These are phyloP conservation scores for Tolypocladium capitatum DNA, from an alignment of 2,329 filamentous ascomycete genomes.

Conservation along the genomic window DNA sequence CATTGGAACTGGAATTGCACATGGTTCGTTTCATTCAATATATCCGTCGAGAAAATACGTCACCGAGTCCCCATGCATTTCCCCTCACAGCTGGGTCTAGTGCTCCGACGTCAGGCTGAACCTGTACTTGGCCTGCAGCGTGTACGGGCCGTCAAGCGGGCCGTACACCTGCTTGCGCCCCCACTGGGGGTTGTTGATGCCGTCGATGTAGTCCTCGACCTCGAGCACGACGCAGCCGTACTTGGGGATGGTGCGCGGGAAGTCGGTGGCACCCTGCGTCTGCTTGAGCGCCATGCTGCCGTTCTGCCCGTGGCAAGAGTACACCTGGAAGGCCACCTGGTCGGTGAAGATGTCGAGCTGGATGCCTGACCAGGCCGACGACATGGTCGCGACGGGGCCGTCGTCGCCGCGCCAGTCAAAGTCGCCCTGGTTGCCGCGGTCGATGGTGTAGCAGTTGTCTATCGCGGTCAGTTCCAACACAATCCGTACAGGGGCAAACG, in stretches of 20 bases:
- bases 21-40: not conserved
- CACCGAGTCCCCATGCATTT: too few species aligned
- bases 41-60: too few species aligned
- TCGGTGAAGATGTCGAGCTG: constrained; percentile 69
- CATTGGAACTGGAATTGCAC: not conserved
- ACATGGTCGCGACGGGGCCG: constrained; percentile 51
- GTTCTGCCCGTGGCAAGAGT: constrained; percentile 68
- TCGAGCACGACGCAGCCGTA: constrained; percentile 85
- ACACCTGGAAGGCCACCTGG: constrained; percentile 80
- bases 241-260: constrained; percentile 52
- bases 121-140: constrained; percentile 47
- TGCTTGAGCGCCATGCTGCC: constrained; percentile 56
- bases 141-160: constrained; percentile 46
- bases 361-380: constrained; percentile 68
- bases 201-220: constrained; percentile 88
- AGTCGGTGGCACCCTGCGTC: constrained; percentile 48
- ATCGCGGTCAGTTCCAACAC: not conserved
- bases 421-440: constrained; percentile 41
- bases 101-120: constrained; percentile 33
- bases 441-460: constrained; percentile 59
- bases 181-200: constrained; percentile 87
- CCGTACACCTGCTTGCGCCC: constrained; percentile 52
- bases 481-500: too few species aligned
- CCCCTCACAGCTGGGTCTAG: not conserved
- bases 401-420: constrained; percentile 51